Evolutionary conservation across 2,329 filamentous ascomycete species (phyloP).

Genomic region (Paecilomyces niveus): DNA sequence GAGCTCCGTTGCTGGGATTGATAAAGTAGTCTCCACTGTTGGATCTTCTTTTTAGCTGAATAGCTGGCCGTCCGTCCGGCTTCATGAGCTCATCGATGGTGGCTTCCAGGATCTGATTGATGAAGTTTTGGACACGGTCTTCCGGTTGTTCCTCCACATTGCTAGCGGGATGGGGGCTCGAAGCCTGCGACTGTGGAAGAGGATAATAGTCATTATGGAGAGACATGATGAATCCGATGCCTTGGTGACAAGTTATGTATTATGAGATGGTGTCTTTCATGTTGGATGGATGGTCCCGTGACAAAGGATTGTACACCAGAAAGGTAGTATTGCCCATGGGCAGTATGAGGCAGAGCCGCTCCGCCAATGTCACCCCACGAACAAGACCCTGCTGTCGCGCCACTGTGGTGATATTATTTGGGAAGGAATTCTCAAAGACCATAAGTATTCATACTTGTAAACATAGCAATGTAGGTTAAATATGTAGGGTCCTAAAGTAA

Average conservation of each 20-base stretch:
- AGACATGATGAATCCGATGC: not conserved
- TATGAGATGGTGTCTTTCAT: too few species aligned
- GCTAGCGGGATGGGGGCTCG: not conserved
- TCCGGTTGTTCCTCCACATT: constrained; percentile 1
- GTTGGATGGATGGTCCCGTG: too few species aligned
- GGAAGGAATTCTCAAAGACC: too few species aligned
- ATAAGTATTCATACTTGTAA: too few species aligned
- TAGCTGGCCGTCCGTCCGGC: constrained; percentile 18
- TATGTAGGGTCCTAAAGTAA: not conserved
- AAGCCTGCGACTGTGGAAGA: not conserved
- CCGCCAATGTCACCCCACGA: too few species aligned
- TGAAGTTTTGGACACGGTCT: constrained; percentile 20
- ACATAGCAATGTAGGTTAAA: too few species aligned
- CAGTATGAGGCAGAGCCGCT: too few species aligned
- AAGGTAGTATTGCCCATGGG: too few species aligned
- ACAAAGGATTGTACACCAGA: too few species aligned
- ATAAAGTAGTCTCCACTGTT: constrained; percentile 15
- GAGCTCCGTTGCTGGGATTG: constrained; percentile 19
- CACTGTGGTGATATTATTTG: too few species aligned
- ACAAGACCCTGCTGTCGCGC: too few species aligned
- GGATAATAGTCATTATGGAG: not conserved
- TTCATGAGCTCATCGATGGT: constrained; percentile 19
- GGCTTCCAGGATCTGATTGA: constrained; percentile 18
- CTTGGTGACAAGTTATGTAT: not conserved
- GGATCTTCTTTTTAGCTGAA: constrained; percentile 11